Evolutionary conservation across 2,329 filamentous ascomycete species (phyloP).

Genomic region (Aureobasidium sp.): DNA sequence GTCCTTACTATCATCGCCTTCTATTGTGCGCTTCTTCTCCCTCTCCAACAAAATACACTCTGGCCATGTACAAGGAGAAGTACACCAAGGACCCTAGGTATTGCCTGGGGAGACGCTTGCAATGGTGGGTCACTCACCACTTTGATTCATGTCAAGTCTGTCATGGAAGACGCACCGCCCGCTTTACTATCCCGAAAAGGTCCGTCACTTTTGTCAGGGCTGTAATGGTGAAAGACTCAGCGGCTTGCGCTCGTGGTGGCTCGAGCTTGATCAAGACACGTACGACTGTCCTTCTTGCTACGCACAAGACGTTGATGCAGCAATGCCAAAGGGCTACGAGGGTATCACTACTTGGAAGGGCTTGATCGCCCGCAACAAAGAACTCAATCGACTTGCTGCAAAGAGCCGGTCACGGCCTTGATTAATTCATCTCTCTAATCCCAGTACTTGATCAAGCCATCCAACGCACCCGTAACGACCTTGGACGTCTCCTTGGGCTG

Average conservation of each 20-base stretch:
- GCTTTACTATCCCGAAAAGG: too few relatives aligned
- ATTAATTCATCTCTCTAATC: slow-evolving; percentile 47
- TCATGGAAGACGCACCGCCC: not conserved
- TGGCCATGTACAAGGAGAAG: too few relatives aligned
- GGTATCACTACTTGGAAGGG: not conserved
- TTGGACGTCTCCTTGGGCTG: slow-evolving; percentile 97
- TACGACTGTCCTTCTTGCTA: not conserved
- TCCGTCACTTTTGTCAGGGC: not conserved
- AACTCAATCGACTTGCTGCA: not conserved
- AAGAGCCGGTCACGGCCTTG: not conserved
- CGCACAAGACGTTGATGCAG: not conserved
- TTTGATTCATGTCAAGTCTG: not conserved
- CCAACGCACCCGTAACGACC: slow-evolving; percentile 80
- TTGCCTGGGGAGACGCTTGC: not conserved
- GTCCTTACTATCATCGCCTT: not conserved
- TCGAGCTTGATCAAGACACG: not conserved
- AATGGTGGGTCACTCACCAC: not conserved
- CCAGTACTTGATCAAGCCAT: slow-evolving; percentile 87
- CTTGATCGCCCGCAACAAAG: not conserved
- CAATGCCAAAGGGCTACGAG: not conserved
- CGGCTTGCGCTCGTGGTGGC: not conserved
- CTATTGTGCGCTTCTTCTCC: not conserved
- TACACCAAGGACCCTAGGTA: too few relatives aligned
- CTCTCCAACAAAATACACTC: too few relatives aligned
- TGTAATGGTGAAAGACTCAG: not conserved